Evolutionary conservation across 805 yeast genomes (phyloP).

Genomic region (Starmerella khaoyaiensis): DNA sequence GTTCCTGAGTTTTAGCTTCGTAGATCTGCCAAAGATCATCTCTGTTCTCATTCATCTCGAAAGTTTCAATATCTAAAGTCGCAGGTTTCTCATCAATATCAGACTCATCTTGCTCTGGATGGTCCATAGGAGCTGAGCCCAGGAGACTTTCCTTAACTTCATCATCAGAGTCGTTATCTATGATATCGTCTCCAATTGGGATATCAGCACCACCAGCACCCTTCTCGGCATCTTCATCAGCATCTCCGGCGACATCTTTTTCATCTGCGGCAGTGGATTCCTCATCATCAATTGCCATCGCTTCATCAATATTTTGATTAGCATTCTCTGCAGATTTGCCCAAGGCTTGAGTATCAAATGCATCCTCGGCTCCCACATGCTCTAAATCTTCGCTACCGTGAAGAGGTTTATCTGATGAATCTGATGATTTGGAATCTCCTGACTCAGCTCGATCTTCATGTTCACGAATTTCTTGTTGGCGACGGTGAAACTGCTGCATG

Average conservation of each 20-base stretch:
- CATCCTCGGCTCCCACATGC: conserved; percentile 46
- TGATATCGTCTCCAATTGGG: conserved; percentile 17
- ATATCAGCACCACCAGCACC: conserved; percentile 21
- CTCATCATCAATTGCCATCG: conserved; percentile 30
- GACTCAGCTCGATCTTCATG: conserved; percentile 40
- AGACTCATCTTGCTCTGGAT: conserved; percentile 9
- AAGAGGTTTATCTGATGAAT: conserved; percentile 29
- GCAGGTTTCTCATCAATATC: conserved; percentile 2
- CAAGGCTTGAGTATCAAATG: conserved; percentile 76
- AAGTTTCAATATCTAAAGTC: neutral
- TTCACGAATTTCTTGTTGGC: conserved; percentile 65
- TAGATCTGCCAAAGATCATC: conserved; percentile 63
- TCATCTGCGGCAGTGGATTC: conserved; percentile 18
- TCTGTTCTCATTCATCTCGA: conserved; percentile 14
- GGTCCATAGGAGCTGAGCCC: neutral
- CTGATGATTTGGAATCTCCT: conserved; percentile 28
- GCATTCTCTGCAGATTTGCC: conserved; percentile 82
- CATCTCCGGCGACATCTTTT: conserved; percentile 22
- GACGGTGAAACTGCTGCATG: conserved; percentile 78
- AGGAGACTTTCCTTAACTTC: conserved; percentile 18
- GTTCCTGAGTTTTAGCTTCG: conserved; percentile 73
- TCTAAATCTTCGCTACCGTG: conserved; percentile 39
- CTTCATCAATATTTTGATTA: conserved; percentile 53
- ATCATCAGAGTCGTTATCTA: conserved; percentile 19
- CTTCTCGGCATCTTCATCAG: conserved; percentile 27